Conservation (phyloP, 2,329 filamentous ascomycete species). For the Fusarium euwallaceae region DNA sequence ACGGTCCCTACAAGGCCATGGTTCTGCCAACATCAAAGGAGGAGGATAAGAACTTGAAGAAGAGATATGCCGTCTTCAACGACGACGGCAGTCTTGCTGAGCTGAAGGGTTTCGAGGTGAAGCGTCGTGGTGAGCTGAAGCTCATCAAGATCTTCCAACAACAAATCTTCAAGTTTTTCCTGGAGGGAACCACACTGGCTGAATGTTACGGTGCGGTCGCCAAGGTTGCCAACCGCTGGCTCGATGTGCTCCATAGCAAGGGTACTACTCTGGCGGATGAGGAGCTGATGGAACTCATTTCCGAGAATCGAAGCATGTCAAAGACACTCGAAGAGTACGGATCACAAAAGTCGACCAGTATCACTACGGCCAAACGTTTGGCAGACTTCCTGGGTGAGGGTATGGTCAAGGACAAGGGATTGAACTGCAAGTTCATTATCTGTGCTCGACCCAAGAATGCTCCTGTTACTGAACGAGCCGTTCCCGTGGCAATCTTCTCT, state of each 20-base stretch:
- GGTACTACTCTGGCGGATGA: slow-evolving; percentile 93
- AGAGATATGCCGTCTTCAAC: slow-evolving; percentile 98
- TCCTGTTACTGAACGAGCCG: slow-evolving; percentile 92
- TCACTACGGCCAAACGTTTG: slow-evolving; percentile 94
- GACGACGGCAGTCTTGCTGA: slow-evolving; percentile 96
- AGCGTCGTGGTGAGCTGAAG: slow-evolving; percentile 96
- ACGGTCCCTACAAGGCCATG: slow-evolving; percentile 98
- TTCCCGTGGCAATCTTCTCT: slow-evolving; percentile 97
- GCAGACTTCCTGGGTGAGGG: slow-evolving; percentile 97
- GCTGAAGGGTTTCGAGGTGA: slow-evolving; percentile 97
- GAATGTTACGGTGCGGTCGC: slow-evolving; percentile 95
- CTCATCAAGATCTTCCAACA: slow-evolving; percentile 99
- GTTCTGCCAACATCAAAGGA: slow-evolving; percentile 97
- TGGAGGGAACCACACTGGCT: slow-evolving; percentile 87
- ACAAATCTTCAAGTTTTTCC: slow-evolving; percentile 99
- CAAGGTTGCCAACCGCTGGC: slow-evolving; percentile 94
- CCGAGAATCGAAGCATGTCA: slow-evolving; percentile 97
- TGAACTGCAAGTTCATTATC: slow-evolving; percentile 99
- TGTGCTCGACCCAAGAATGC: slow-evolving; percentile 87
- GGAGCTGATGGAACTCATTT: slow-evolving; percentile 99
- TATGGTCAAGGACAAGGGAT: slow-evolving; percentile 98
- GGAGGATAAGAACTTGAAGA: slow-evolving; percentile 99
- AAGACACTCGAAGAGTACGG: slow-evolving; percentile 98
- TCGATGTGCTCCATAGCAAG: slow-evolving; percentile 92
- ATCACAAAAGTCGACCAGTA: slow-evolving; percentile 96